These are phyloP conservation scores for Ustilago loliicola DNA, from an alignment of 1,284 basidiomycete genomes.

Conservation along the genomic window DNA sequence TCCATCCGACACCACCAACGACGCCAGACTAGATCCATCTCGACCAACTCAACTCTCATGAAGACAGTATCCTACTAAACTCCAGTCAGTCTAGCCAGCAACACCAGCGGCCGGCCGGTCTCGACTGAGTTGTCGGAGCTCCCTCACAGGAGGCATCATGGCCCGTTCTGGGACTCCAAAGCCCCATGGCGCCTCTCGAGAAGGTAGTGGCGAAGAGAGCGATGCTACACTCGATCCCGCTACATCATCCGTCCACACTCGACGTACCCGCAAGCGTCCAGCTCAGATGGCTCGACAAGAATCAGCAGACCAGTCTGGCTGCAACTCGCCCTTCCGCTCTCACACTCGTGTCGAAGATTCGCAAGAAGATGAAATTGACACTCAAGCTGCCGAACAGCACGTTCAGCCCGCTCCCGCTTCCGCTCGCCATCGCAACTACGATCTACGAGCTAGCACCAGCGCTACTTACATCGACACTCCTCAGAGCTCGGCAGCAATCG, in stretches of 20 bases:
- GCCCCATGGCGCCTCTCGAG: slow-evolving; percentile 13
- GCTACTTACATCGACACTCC: neutral
- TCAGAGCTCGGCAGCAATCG: slow-evolving; percentile 14
- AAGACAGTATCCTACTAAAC: neutral
- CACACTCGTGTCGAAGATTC: slow-evolving; percentile 2
- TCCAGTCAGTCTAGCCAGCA: neutral
- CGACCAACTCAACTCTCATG: neutral
- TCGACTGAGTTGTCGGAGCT: neutral
- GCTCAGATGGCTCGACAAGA: slow-evolving; percentile 25
- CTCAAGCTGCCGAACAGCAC: slow-evolving; percentile 8
- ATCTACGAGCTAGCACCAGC: slow-evolving; percentile 8
- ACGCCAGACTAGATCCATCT: neutral
- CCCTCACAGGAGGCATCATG: slow-evolving; percentile 14
- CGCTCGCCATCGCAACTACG: slow-evolving; percentile 7
- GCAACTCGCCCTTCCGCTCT: slow-evolving; percentile 5
- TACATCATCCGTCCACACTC: slow-evolving; percentile 9
- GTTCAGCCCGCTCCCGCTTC: neutral
- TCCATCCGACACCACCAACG: neutral
- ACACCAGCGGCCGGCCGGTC: slow-evolving; percentile 1
- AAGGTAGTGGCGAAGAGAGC: slow-evolving; percentile 33
- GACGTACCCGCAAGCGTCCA: slow-evolving; percentile 40
- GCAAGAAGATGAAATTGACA: neutral
- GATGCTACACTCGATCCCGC: slow-evolving; percentile 25
- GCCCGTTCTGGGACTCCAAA: slow-evolving; percentile 23
- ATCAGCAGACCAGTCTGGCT: slow-evolving; percentile 16